Conservation (phyloP, 176 grass and related monocot genomes). For the Oropetium thomaeum region DNA sequence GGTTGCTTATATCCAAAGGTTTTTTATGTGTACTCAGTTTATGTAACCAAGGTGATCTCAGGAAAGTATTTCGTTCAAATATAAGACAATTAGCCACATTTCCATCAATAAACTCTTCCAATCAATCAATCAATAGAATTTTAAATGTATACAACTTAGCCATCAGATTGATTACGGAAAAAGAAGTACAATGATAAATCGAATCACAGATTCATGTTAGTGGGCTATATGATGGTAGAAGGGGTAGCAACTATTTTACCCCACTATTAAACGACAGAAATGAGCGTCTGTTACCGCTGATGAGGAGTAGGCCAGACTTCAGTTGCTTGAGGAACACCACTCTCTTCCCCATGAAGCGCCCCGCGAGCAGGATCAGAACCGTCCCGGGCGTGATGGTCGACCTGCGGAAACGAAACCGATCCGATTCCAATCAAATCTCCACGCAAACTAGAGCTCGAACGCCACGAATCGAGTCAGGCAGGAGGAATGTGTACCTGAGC, state of each 20-base stretch:
- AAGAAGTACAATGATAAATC: not conserved
- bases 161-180: not conserved
- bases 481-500: constrained; percentile 52
- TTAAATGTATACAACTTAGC: not conserved
- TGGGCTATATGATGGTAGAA: not conserved
- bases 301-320: constrained; percentile 79
- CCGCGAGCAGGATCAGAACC: constrained; percentile 87
- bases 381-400: constrained; percentile 81
- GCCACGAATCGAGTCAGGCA: not conserved
- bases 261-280: not conserved
- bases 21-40: too few species aligned
- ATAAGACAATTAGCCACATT: too few species aligned
- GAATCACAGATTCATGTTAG: not conserved
- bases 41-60: too few species aligned
- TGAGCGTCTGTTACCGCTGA: constrained; percentile 50
- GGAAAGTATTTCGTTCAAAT: too few species aligned
- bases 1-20: too few species aligned
- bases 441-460: not conserved
- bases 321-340: constrained; percentile 98
- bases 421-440: not conserved
- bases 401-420: constrained; percentile 33
- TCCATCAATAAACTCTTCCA: not conserved
- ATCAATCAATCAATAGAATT: too few species aligned
- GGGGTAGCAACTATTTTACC: not conserved
- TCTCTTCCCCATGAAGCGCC: constrained; percentile 96